phyloP scores from a whole-genome alignment of 176 grass and related monocot genomes.

The Phoenix dactylifera region DNA sequence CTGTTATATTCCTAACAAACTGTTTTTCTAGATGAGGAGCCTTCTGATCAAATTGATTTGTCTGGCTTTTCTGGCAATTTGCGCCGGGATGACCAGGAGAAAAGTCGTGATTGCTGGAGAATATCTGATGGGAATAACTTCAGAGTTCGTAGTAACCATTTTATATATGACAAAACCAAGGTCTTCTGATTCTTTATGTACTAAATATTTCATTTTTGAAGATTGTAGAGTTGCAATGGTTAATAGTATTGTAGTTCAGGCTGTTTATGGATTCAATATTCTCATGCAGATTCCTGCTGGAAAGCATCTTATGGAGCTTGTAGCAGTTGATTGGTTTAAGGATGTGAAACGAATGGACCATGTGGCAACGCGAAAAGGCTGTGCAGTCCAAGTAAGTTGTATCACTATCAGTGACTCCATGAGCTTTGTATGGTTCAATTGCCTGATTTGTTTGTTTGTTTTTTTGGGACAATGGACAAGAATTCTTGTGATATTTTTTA shows the following conservation, averaged over 20 bases:
- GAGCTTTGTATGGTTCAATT: too few species aligned
- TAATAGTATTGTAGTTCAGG: background rate
- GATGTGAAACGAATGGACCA: slow-evolving; percentile 92
- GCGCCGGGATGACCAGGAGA: slow-evolving; percentile 73
- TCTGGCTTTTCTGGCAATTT: slow-evolving; percentile 87
- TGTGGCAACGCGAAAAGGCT: slow-evolving; percentile 92
- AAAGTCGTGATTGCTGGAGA: slow-evolving; percentile 92
- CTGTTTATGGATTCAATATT: slow-evolving; percentile 14
- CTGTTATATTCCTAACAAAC: slow-evolving; percentile 8
- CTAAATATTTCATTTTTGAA: too few species aligned
- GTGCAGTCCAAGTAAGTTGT: slow-evolving; percentile 67
- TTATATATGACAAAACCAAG: slow-evolving; percentile 86
- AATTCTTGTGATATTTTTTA: too few species aligned
- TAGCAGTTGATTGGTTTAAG: slow-evolving; percentile 99
- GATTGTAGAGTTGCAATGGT: too few species aligned
- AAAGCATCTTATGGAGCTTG: slow-evolving; percentile 89
- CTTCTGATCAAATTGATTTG: slow-evolving; percentile 55
- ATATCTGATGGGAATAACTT: slow-evolving; percentile 93
- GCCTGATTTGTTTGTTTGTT: too few species aligned
- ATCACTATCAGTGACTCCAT: too few species aligned
- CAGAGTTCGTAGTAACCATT: slow-evolving; percentile 87
- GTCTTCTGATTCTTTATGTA: slow-evolving; percentile 25
- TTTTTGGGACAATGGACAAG: too few species aligned
- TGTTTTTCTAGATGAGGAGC: slow-evolving; percentile 52
- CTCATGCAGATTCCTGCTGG: slow-evolving; percentile 65